Evolutionary conservation across 2,329 filamentous ascomycete genomes (phyloP).

Genomic region (Sclerotinia glacialis): DNA sequence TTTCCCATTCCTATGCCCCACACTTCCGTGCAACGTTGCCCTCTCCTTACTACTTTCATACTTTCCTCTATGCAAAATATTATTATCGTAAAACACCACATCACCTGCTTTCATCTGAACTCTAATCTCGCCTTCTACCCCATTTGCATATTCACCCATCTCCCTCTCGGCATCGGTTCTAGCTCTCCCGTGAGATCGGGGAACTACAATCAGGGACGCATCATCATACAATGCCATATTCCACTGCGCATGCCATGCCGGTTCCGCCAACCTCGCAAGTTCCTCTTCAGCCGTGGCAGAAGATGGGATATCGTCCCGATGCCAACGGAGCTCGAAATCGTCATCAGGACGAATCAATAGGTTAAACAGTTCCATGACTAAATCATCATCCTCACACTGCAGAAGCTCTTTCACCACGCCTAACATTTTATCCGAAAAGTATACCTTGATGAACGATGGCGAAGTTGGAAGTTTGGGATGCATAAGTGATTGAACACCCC

Average conservation of each 20-base stretch:
- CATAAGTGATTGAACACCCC: slow-evolving; percentile 84
- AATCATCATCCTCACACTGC: slow-evolving; percentile 52
- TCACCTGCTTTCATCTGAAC: slow-evolving; percentile 72
- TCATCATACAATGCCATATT: slow-evolving; percentile 81
- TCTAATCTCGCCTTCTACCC: slow-evolving; percentile 60
- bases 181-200: slow-evolving; percentile 69
- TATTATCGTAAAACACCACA: slow-evolving; percentile 85
- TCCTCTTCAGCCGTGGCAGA: slow-evolving; percentile 66
- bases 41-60: slow-evolving; percentile 60
- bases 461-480: slow-evolving; percentile 66
- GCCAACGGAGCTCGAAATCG: slow-evolving; percentile 77
- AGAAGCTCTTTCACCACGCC: slow-evolving; percentile 64
- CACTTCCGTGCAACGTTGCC: slow-evolving; percentile 70
- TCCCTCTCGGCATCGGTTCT: slow-evolving; percentile 66
- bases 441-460: slow-evolving; percentile 61
- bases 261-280: slow-evolving; percentile 53
- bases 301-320: slow-evolving; percentile 77
- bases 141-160: slow-evolving; percentile 62
- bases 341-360: slow-evolving; percentile 70
- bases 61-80: slow-evolving; percentile 73
- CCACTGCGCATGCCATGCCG: slow-evolving; percentile 78
- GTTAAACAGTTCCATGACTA: slow-evolving; percentile 88
- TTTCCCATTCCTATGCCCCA: slow-evolving; percentile 58
- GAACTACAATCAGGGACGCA: slow-evolving; percentile 69
- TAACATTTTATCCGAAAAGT: slow-evolving; percentile 68